Conservation (phyloP, 768 basidiomycete species). For the Clitopilus passeckerianus region DNA sequence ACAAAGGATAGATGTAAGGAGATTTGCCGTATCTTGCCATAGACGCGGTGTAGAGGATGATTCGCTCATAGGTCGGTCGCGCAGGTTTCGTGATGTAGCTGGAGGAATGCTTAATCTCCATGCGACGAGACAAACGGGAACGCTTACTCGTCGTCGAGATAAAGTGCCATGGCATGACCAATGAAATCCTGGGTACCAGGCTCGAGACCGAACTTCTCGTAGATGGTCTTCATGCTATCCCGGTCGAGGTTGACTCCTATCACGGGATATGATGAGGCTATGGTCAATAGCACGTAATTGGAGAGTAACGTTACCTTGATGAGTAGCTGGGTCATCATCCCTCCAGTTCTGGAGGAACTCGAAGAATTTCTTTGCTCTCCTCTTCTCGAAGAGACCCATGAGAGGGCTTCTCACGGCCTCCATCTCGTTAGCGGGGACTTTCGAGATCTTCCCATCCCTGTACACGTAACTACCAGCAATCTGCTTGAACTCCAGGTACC, state of each 20-base stretch:
- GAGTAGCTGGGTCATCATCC: constrained; percentile 92
- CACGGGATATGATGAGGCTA: not conserved
- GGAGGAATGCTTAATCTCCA: constrained; percentile 3
- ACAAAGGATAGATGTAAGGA: constrained; percentile 98
- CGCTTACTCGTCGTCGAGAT: constrained; percentile 93
- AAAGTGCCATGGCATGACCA: constrained; percentile 98
- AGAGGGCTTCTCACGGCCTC: constrained; percentile 93
- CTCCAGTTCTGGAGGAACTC: constrained; percentile 94
- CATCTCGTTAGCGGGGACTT: constrained; percentile 96
- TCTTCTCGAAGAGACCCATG: constrained; percentile 99
- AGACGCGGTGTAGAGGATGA: constrained; percentile 94
- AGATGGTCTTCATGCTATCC: constrained; percentile 91
- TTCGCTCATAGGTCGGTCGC: constrained; percentile 87
- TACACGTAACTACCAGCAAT: constrained; percentile 98
- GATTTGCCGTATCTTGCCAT: constrained; percentile 99
- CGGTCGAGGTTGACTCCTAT: constrained; percentile 84
- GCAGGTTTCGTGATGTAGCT: constrained; percentile 95
- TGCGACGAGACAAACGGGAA: not conserved
- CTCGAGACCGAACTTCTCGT: constrained; percentile 96
- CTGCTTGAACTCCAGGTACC: constrained; percentile 99
- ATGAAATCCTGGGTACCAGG: constrained; percentile 98
- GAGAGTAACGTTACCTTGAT: constrained; percentile 62
- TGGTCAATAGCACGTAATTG: not conserved
- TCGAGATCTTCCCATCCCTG: constrained; percentile 93
- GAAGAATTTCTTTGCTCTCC: constrained; percentile 98